Evolutionary conservation across 2,329 filamentous ascomycete genomes (phyloP), one percentile per base, ranked within the genome.

Genomic region (Pseudocercospora cruenta): DNA sequence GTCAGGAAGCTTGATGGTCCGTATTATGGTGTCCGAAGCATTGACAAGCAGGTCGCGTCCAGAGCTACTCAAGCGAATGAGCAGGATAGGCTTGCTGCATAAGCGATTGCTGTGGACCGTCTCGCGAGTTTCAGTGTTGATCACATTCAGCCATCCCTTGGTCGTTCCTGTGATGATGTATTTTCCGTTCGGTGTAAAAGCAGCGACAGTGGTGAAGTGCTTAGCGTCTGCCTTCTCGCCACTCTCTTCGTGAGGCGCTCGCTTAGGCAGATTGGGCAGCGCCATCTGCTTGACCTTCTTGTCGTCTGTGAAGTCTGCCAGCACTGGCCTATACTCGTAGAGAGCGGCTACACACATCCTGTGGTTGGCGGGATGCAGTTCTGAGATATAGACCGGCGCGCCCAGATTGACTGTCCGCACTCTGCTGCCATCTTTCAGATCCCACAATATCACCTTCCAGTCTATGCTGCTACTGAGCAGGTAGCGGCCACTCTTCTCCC

Each of bases 391-490:
- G 36, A 97, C 92, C 0, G 94, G 93, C 2, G 94, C 93, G 71
- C 94, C 90, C 75, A 99, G 97, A 71, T 93, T 91, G 73, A 97
- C 91, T 72, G 92, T 94, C 70, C 94, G 90, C 74, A 94, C 83
- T 66, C 91, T 84, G 70, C 84, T 84, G 76, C 89, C 87, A 78
- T 90, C 85, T 75, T 90, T 86, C 65, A 99, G 83, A 79, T 99
- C 95, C 95, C 95, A 99, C 0, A 99, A 85, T 59, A 97, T 93
- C 69, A 91, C 94, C 80, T 96, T 96, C 92, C 94, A 98, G 75
- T 97, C 95, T 78, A 97, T 93, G 53, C 93, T 96, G 10, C 93
- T 92, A 65, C 93, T 97, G 64, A 99, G 86, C 60, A 99, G 84
- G 79, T 97, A 98, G 71, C 92, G 87, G 26, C 95, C 94, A 80